phyloP scores from a whole-genome alignment of 108 stramenopile genomes.

The Fistulifera solaris region DNA sequence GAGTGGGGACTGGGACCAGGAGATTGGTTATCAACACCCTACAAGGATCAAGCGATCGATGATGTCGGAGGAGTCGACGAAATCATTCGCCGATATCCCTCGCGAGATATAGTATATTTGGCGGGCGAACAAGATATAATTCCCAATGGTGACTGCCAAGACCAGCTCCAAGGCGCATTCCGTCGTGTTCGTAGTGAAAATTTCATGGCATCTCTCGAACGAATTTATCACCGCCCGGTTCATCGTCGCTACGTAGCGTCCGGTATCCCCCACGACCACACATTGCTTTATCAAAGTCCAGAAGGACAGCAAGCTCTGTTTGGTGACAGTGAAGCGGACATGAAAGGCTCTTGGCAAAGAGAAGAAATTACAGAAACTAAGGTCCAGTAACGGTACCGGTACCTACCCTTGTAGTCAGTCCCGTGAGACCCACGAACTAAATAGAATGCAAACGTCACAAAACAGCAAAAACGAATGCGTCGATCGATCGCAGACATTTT shows the following conservation, averaged over 20 bases:
- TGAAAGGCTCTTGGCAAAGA: too few species aligned
- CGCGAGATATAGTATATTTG: constrained; percentile 55
- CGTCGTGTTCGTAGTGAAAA: constrained; percentile 44
- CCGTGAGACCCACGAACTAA: too few species aligned
- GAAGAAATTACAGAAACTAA: too few species aligned
- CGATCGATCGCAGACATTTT: too few species aligned
- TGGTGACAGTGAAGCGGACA: constrained; percentile 4
- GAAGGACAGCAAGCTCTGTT: constrained; percentile 48
- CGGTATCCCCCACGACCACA: constrained; percentile 66
- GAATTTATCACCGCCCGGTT: constrained; percentile 12
- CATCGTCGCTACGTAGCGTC: constrained; percentile 45
- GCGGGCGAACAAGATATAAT: constrained; percentile 54
- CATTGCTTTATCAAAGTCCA: constrained; percentile 56
- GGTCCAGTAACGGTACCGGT: too few species aligned
- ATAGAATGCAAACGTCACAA: too few species aligned
- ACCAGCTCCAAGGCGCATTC: constrained; percentile 54
- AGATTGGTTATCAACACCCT: constrained; percentile 37
- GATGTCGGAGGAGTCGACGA: constrained; percentile 13
- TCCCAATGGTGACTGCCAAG: constrained; percentile 34
- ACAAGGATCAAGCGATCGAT: constrained; percentile 31
- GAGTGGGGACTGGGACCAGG: constrained; percentile 65
- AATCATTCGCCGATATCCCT: constrained; percentile 37
- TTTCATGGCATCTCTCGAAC: constrained; percentile 20
- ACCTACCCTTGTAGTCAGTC: too few species aligned
- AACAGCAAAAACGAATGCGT: too few species aligned